Conservation (phyloP, 768 basidiomycete species). For the Hydnomerulius pinastri region DNA sequence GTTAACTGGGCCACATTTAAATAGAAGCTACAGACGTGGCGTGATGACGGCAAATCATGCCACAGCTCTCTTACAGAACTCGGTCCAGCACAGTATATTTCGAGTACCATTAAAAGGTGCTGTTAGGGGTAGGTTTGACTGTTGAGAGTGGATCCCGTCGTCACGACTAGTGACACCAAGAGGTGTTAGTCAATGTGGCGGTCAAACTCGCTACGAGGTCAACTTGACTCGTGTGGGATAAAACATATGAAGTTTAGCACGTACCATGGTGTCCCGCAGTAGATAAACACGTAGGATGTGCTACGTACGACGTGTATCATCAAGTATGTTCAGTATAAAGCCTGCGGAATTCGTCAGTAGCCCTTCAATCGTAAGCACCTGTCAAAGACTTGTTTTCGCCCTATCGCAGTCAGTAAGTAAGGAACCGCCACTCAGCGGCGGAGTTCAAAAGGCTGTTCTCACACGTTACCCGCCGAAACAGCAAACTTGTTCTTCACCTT, state of each 20-base stretch:
- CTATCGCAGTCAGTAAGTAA: background rate
- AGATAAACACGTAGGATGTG: constrained; percentile 18
- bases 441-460: constrained; percentile 36
- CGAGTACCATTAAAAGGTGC: too few relatives aligned
- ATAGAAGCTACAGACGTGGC: too few relatives aligned
- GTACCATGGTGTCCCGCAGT: constrained; percentile 6
- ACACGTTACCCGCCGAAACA: constrained; percentile 31
- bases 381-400: too few relatives aligned
- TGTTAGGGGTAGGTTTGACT: too few relatives aligned
- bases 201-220: background rate
- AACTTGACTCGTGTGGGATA: background rate
- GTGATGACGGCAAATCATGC: too few relatives aligned
- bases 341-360: background rate
- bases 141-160: too few relatives aligned
- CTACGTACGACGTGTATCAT: constrained; percentile 13
- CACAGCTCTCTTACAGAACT: too few relatives aligned
- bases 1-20: too few relatives aligned
- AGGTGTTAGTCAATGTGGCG: too few relatives aligned
- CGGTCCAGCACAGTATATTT: too few relatives aligned
- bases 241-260: background rate
- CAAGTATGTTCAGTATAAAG: constrained; percentile 1
- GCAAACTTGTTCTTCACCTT: constrained; percentile 36
- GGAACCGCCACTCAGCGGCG: constrained; percentile 29
- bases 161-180: too few relatives aligned
- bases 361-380: background rate